Base-by-base conservation (phyloP, 1,284 basidiomycete species). In the Heterobasidion parviporum region DNA sequence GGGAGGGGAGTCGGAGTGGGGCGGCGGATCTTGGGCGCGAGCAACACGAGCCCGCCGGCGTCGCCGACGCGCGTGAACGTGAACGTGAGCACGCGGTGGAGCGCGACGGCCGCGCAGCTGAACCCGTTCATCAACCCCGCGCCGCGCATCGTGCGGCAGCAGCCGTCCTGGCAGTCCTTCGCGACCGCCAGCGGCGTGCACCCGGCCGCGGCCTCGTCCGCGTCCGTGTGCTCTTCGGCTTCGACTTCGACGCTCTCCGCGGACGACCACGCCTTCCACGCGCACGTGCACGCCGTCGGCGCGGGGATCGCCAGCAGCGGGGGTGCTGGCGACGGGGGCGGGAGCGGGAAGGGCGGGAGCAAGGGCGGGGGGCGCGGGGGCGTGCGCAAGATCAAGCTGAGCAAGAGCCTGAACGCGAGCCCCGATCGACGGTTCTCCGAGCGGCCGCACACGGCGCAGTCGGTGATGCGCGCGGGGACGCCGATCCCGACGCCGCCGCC, bases 81-180 rank as follows among this genome's bases (percentile, higher is more conserved):
- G 50, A 15, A n/a, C 9, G n/a, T 5, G 32, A 32, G 33, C 8
- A 14, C 49, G 35, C 9, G 14, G 38, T 18, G 36, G 51, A 16
- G 26, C 35, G 26, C 16, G 38, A 43, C 35, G 15, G 12, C 16
- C 12, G 33, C 15, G 53, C 60, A 10, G 26, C 61, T 62, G 35
- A 79, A 80, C 59, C 76, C 76, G 32, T 78, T 73, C 61, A 77
- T 77, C 64, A 78, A 77, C 62, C 75, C 75, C 10, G 70, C 74
- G 46, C 78, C 79, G 15, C 59, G 59, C 4, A 59, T 67, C 26
- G 62, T 62, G 38, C 57, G 60, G 54, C 59, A 66, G 20, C 54
- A 41, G n/a, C 38, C 12, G 10, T 41, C 38, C 4, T 41, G 38
- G 10, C 38, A 10, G 38, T 41, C 38, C 38, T 41, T 41, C n/a